phyloP scores from a whole-genome alignment of 345 rosid genomes.

The Syzygium aromaticum region DNA sequence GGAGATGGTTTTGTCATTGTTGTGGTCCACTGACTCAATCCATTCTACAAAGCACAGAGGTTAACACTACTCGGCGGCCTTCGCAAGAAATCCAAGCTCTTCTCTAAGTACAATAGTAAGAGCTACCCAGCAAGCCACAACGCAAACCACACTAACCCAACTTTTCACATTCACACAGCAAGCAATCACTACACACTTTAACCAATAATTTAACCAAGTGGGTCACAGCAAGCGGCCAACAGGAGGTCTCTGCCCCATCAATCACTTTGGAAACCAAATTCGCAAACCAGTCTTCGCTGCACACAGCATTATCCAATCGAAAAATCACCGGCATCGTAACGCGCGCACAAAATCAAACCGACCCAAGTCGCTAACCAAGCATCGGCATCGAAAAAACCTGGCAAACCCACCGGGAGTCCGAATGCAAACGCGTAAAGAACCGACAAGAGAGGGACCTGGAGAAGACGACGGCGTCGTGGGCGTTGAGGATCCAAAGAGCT shows the following conservation, averaged over 20 bases:
- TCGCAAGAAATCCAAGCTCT: background rate
- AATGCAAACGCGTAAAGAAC: background rate
- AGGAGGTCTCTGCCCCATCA: background rate
- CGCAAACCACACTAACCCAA: background rate
- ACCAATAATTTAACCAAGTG: background rate
- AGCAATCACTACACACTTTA: background rate
- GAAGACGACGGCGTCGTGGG: slow-evolving; percentile 62
- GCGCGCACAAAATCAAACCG: background rate
- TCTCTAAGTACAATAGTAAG: background rate
- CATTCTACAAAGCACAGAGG: background rate
- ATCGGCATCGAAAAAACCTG: background rate
- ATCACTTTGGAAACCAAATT: background rate
- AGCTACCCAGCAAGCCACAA: background rate
- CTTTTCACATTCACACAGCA: background rate
- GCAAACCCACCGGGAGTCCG: background rate
- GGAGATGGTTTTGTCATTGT: background rate
- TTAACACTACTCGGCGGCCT: background rate
- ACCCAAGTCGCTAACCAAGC: background rate
- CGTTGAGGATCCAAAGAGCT: slow-evolving; percentile 86
- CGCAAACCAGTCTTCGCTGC: background rate
- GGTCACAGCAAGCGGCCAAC: background rate
- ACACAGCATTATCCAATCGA: background rate
- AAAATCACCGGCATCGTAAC: background rate
- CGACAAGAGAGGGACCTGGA: slow-evolving; percentile 44
- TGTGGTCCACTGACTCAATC: background rate